Conservation (phyloP, 148 eudicot species). For the Vaccinium macrocarpon region DNA sequence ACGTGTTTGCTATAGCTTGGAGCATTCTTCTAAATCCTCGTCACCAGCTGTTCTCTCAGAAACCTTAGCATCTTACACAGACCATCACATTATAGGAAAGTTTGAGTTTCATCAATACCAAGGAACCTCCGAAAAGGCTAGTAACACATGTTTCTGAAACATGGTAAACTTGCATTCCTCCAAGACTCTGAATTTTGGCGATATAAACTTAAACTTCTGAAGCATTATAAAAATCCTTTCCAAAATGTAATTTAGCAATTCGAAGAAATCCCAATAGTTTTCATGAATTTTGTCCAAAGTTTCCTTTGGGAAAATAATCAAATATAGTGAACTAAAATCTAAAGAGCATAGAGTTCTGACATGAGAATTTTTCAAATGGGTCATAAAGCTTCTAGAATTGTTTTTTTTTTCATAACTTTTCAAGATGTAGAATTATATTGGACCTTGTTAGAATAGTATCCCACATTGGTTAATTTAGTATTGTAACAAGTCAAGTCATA, state of each 20-base stretch:
- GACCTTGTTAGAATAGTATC: no score
- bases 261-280: background rate
- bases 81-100: background rate
- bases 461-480: no score
- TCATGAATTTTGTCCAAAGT: background rate
- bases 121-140: background rate
- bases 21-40: background rate
- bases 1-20: background rate
- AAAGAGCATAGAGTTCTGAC: background rate
- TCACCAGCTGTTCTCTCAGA: background rate
- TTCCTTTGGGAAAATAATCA: background rate
- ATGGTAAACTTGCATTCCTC: background rate
- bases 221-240: background rate
- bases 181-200: background rate
- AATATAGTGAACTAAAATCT: background rate
- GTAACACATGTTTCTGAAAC: background rate
- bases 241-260: background rate
- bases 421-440: background rate
- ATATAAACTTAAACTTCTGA: background rate
- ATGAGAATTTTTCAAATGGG: background rate
- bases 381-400: background rate
- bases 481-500: no score
- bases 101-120: background rate
- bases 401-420: background rate
- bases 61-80: background rate